A percentile compares a stretch with the other conserved stretches of the same genome.
phyloP scores from a whole-genome alignment of 106 monocot genomes.

The Hemerocallis citrina region DNA sequence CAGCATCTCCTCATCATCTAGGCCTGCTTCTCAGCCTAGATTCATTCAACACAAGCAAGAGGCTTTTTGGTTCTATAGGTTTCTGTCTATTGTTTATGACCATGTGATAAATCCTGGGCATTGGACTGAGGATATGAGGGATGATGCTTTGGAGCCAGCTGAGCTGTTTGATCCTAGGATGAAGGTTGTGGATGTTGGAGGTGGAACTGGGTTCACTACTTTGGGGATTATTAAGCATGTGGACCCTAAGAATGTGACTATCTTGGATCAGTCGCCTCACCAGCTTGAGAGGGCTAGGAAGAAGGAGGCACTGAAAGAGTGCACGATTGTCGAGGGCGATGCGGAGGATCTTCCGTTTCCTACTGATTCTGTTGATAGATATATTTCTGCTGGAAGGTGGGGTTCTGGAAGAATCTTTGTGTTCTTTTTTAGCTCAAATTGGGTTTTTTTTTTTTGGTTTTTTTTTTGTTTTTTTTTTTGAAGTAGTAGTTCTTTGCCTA shows the following conservation, averaged over 20 bases:
- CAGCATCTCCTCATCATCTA: conserved; percentile 38
- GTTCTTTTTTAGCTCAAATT: no score
- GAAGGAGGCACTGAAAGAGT: conserved; percentile 68
- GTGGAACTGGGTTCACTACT: conserved; percentile 74
- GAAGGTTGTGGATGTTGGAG: conserved; percentile 79
- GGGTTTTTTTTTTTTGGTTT: neutral
- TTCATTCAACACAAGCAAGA: conserved; percentile 89
- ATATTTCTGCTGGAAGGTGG: conserved; percentile 80
- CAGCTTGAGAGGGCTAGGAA: conserved; percentile 66
- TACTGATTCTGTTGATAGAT: conserved; percentile 53
- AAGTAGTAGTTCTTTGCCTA: neutral
- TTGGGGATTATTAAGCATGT: conserved; percentile 64
- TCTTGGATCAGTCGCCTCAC: conserved; percentile 81
- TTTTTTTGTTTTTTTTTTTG: neutral
- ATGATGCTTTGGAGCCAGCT: conserved; percentile 72
- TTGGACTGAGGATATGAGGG: conserved; percentile 84
- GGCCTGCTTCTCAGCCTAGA: conserved; percentile 50
- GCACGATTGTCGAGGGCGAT: conserved; percentile 75
- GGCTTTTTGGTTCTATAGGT: conserved; percentile 86
- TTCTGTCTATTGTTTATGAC: conserved; percentile 82
- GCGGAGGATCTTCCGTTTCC: conserved; percentile 79
- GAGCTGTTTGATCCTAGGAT: conserved; percentile 39
- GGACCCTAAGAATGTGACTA: conserved; percentile 57
- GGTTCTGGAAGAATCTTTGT: neutral
- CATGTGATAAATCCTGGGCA: conserved; percentile 71